These are phyloP conservation scores for Martensiomyces pterosporus DNA, from an alignment of 192 early-diverging fungal genomes.

Conservation along the genomic window DNA sequence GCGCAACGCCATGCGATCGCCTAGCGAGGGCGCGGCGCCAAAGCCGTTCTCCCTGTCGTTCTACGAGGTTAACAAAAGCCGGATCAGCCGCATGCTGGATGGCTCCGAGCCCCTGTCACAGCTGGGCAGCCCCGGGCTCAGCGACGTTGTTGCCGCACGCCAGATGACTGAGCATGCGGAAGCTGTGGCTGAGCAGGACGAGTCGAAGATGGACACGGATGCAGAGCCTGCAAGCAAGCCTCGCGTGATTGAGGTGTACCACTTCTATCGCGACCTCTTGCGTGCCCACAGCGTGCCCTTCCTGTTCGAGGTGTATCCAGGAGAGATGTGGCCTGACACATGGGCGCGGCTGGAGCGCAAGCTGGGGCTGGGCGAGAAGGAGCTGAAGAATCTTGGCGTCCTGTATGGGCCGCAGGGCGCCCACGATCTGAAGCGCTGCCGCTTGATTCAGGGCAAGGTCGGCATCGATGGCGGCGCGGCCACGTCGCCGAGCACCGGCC, in stretches of 20 bases:
- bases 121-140: slow-evolving; percentile 38
- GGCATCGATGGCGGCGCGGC: not conserved
- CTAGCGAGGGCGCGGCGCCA: slow-evolving; percentile 13
- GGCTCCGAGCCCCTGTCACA: slow-evolving; percentile 45
- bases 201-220: slow-evolving; percentile 27
- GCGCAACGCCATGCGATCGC: slow-evolving; percentile 11
- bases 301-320: slow-evolving; percentile 61
- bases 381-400: slow-evolving; percentile 55
- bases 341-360: slow-evolving; percentile 66
- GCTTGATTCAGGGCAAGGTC: slow-evolving; percentile 20
- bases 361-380: slow-evolving; percentile 79
- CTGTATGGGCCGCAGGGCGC: slow-evolving; percentile 21
- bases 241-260: slow-evolving; percentile 62
- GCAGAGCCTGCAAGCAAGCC: slow-evolving; percentile 43
- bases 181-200: not conserved
- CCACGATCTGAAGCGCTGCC: slow-evolving; percentile 11
- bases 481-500: slow-evolving; percentile 13
- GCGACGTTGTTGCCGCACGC: slow-evolving; percentile 24
- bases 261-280: slow-evolving; percentile 67
- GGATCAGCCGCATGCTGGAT: slow-evolving; percentile 47
- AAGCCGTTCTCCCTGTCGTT: slow-evolving; percentile 54
- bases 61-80: slow-evolving; percentile 54
- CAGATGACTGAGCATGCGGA: not conserved
- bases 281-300: slow-evolving; percentile 83
- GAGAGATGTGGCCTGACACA: slow-evolving; percentile 65